Conservation (phyloP, 176 grass and related monocot genomes). For the Musa beccarii region DNA sequence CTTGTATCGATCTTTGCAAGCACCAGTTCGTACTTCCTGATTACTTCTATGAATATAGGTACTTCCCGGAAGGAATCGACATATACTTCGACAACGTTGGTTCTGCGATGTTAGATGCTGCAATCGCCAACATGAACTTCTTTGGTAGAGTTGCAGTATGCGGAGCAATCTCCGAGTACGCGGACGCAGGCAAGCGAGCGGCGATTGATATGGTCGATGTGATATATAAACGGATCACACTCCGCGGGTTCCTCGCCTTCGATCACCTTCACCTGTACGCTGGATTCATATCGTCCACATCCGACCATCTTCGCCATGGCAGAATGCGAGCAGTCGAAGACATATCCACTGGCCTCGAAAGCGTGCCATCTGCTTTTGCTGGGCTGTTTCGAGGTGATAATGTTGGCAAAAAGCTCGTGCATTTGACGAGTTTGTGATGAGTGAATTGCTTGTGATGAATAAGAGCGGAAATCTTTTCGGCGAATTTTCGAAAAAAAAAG, state of each 20-base stretch:
- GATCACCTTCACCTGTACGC: conserved; percentile 29
- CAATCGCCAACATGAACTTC: conserved; percentile 47
- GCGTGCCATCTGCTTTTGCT: conserved; percentile 31
- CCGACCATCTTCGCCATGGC: conserved; percentile 21
- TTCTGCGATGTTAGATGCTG: conserved; percentile 36
- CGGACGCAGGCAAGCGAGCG: conserved; percentile 10
- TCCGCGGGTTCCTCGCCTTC: conserved; percentile 33
- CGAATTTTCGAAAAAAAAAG: too few relatives aligned
- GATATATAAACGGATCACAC: conserved; percentile 55
- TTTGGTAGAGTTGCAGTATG: conserved; percentile 37
- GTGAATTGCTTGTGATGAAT: too few relatives aligned
- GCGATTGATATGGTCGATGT: conserved; percentile 25
- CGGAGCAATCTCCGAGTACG: conserved; percentile 52
- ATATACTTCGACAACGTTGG: conserved; percentile 34
- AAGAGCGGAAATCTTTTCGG: too few relatives aligned
- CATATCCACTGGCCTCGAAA: conserved; percentile 32
- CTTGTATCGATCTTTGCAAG: too few relatives aligned
- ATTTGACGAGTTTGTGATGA: not conserved
- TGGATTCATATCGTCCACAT: conserved; percentile 20
- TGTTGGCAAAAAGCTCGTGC: conserved; percentile 44
- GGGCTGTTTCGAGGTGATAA: conserved; percentile 33
- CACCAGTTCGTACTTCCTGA: too few relatives aligned
- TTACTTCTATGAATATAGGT: conserved; percentile 4
- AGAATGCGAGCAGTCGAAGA: conserved; percentile 35
- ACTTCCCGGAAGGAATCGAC: conserved; percentile 52